Conservation (phyloP, 2,329 filamentous ascomycete genomes). For the Neofusicoccum laricinum region DNA sequence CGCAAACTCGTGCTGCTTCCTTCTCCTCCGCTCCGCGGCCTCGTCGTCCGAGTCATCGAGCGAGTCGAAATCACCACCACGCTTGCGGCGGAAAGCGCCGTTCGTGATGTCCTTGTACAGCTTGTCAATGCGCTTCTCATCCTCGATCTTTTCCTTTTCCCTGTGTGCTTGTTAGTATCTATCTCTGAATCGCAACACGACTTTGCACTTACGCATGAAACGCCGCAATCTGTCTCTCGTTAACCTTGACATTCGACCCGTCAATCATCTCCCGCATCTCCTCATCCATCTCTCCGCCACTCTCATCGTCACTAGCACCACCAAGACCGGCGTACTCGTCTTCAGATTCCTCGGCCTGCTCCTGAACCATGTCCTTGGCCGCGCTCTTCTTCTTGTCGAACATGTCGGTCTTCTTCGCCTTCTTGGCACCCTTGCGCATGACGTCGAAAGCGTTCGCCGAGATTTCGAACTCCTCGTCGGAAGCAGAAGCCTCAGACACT, state of each 20-base stretch:
- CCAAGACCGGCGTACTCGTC: constrained; percentile 96
- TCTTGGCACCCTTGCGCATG: constrained; percentile 63
- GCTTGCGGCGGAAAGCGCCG: constrained; percentile 80
- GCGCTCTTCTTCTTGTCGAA: constrained; percentile 86
- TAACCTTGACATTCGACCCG: constrained; percentile 68
- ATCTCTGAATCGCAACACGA: no score
- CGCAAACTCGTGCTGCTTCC: constrained; percentile 83
- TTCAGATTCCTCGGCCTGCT: constrained; percentile 95
- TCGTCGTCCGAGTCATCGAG: constrained; percentile 94
- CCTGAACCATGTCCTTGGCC: constrained; percentile 79
- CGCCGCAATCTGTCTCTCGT: constrained; percentile 79
- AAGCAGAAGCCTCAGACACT: constrained; percentile 20
- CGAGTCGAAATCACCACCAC: constrained; percentile 68
- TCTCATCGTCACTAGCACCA: constrained; percentile 83
- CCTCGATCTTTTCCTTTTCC: constrained; percentile 72
- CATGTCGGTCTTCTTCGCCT: constrained; percentile 45
- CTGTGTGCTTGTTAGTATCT: constrained; percentile 42
- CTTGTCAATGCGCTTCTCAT: constrained; percentile 86
- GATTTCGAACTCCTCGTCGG: constrained; percentile 36
- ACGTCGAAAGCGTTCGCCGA: constrained; percentile 61
- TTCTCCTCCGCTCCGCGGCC: constrained; percentile 66
- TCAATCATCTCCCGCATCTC: constrained; percentile 87
- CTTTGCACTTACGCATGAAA: constrained; percentile 73
- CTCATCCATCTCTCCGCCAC: constrained; percentile 69
- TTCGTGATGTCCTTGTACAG: constrained; percentile 91